A percentile compares a stretch with the other conserved stretches of the same genome.
Evolutionary conservation across 192 early-diverging fungal genomes (phyloP).

Genomic region (Coemansia sp.): DNA sequence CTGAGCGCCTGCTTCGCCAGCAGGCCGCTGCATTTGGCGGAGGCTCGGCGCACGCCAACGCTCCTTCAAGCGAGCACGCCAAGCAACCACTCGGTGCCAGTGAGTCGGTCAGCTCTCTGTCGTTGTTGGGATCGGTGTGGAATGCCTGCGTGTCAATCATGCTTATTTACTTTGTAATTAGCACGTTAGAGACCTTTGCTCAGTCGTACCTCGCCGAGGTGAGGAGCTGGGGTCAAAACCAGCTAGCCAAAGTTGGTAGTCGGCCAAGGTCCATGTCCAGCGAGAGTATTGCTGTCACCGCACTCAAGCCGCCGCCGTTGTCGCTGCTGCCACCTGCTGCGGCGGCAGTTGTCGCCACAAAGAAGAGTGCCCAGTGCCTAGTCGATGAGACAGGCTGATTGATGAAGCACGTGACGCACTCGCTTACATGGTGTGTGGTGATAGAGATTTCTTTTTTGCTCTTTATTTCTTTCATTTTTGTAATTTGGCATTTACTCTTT

Average conservation of each 20-base stretch:
- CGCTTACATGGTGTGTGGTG: neutral
- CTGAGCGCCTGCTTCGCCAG: conserved; percentile 51
- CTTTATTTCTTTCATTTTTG: neutral
- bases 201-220: conserved; percentile 64
- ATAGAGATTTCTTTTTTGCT: no score
- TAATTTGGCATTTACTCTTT: neutral
- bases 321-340: no score
- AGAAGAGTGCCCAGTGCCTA: no score
- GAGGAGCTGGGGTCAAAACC: conserved; percentile 42
- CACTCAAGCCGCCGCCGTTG: neutral
- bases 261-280: conserved; percentile 4
- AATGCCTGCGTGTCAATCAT: conserved; percentile 74
- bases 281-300: neutral
- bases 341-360: no score
- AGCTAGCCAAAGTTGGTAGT: conserved; percentile 34
- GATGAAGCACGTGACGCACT: no score
- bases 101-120: conserved; percentile 42
- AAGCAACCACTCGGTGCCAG: neutral
- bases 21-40: conserved; percentile 26
- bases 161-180: conserved; percentile 81
- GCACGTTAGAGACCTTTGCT: conserved; percentile 81
- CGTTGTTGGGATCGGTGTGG: conserved; percentile 67
- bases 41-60: neutral
- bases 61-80: neutral
- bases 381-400: no score